Percentiles rank a stretch among this genome's conserved stretches.
These are phyloP conservation scores for Penicillium janthinellum DNA, from an alignment of 2,329 filamentous ascomycete genomes.

Conservation along the genomic window DNA sequence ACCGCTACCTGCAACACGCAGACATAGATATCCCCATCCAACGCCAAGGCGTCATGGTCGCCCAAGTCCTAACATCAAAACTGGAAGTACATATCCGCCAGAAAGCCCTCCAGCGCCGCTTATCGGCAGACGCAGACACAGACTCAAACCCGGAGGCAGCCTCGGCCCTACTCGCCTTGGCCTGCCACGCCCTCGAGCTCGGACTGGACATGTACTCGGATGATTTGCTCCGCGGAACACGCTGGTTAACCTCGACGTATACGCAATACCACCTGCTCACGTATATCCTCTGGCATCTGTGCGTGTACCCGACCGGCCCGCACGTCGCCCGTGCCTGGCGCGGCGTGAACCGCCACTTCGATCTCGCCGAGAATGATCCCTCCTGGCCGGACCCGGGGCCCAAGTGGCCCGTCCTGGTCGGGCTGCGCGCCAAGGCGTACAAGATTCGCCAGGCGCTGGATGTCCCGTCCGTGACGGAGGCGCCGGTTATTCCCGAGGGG, in stretches of 20 bases:
- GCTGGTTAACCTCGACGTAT: constrained; percentile 45
- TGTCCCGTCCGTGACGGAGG: neutral
- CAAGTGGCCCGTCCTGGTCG: constrained; percentile 26
- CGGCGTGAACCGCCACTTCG: constrained; percentile 16
- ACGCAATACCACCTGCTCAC: constrained; percentile 50
- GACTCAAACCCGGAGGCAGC: constrained; percentile 25
- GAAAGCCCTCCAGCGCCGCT: constrained; percentile 21
- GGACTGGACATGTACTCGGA: constrained; percentile 34
- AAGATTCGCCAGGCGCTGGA: constrained; percentile 11
- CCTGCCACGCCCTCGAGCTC: constrained; percentile 39
- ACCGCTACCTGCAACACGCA: constrained; percentile 53
- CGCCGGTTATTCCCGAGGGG: neutral
- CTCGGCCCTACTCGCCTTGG: constrained; percentile 39
- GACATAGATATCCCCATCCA: constrained; percentile 56
- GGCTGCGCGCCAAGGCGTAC: constrained; percentile 24
- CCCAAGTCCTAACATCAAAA: constrained; percentile 37
- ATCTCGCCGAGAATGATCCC: constrained; percentile 19
- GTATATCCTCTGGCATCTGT: constrained; percentile 50
- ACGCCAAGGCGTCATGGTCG: constrained; percentile 35
- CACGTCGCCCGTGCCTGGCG: constrained; percentile 39
- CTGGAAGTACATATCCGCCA: constrained; percentile 39
- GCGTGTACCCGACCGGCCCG: constrained; percentile 39
- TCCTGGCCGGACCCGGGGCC: constrained; percentile 25
- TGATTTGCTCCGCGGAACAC: constrained; percentile 42
- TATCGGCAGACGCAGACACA: constrained; percentile 3